Conservation (phyloP, 2,329 filamentous ascomycete species). For the Colletotrichum theobromicola region DNA sequence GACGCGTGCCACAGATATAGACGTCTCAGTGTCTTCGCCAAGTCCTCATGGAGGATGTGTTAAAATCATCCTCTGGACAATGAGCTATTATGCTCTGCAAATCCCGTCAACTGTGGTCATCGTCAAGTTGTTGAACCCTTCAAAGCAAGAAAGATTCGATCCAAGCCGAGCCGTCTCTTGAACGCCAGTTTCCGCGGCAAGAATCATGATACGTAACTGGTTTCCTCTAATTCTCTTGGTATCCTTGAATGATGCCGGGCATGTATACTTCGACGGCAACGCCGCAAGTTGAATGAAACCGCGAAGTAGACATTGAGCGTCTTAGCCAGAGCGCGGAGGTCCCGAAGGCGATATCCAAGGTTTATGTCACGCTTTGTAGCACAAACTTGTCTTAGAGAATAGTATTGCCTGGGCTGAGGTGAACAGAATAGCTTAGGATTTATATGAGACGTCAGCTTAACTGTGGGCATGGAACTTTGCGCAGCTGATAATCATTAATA, state of each 20-base stretch:
- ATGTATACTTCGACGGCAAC: not conserved
- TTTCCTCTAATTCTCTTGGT: too few species aligned
- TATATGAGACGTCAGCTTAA: not conserved
- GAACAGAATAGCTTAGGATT: not conserved
- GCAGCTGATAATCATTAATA: not conserved
- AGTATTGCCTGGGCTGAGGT: not conserved
- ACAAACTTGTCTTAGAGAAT: not conserved
- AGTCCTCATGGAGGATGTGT: too few species aligned
- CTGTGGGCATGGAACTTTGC: not conserved
- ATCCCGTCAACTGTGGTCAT: too few species aligned
- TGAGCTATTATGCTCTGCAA: not conserved
- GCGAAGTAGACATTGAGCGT: not conserved
- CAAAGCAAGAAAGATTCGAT: not conserved
- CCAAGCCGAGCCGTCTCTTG: not conserved
- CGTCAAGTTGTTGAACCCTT: too few species aligned
- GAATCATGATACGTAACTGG: too few species aligned
- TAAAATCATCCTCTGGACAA: not conserved
- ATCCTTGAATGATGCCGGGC: rapidly evolving
- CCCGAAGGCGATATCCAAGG: not conserved
- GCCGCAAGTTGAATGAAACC: not conserved
- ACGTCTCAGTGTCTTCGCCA: not conserved
- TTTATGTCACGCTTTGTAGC: not conserved
- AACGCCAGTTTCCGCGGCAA: not conserved
- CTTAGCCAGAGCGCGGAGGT: not conserved
- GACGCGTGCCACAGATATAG: not conserved